Percentiles rank a stretch among this genome's conserved stretches.
Evolutionary conservation across 345 rosid species (phyloP).

Genomic region (Citrus mangshanensis): DNA sequence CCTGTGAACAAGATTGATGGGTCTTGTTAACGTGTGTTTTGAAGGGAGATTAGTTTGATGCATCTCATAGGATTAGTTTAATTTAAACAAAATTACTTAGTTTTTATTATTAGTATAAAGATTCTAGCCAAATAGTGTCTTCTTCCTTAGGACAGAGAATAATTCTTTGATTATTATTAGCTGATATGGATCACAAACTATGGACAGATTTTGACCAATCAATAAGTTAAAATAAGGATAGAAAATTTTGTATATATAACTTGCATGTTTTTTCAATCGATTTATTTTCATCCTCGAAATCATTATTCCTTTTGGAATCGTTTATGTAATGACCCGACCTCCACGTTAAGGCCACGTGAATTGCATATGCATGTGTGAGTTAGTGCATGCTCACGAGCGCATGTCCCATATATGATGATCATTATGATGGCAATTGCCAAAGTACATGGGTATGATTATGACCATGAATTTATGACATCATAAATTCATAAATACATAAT

Average conservation of each 20-base stretch:
- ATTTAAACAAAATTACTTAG: no score
- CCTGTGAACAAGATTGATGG: no score
- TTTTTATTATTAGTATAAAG: no score
- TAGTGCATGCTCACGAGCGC: conserved; percentile 15
- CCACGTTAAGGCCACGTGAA: conserved; percentile 46
- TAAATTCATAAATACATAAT: conserved; percentile 1
- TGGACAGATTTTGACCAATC: not conserved
- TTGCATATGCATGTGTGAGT: conserved; percentile 25
- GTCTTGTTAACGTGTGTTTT: no score
- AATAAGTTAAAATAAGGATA: not conserved
- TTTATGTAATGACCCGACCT: conserved; percentile 26
- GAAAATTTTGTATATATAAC: no score
- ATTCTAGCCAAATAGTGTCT: no score
- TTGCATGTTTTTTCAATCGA: not conserved
- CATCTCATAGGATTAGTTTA: no score
- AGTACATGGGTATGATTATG: not conserved
- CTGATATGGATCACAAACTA: not conserved
- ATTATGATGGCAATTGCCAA: not conserved
- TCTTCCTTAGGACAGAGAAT: no score
- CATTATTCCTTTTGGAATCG: conserved; percentile 14
- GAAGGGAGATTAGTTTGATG: no score
- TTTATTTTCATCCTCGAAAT: conserved; percentile 1
- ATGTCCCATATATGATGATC: conserved; percentile 17
- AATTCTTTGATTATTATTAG: no score
- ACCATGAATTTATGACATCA: conserved; percentile 6